Percentiles rank a stretch among this genome's conserved stretches.
Evolutionary conservation across 352 stramenopile genomes (phyloP).

Genomic region (Phytophthora lateralis): DNA sequence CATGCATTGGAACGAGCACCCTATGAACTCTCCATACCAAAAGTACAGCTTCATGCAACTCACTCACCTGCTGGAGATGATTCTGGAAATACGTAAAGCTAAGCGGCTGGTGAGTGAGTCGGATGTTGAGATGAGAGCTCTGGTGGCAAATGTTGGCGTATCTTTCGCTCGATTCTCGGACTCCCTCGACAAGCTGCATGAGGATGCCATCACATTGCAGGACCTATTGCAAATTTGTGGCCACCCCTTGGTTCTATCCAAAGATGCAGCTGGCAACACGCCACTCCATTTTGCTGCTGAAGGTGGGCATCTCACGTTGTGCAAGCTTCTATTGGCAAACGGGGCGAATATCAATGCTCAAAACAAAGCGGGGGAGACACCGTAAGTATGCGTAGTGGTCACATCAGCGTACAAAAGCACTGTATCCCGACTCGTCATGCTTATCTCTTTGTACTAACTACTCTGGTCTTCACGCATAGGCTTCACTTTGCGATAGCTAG

Average conservation of each 20-base stretch:
- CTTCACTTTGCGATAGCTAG: constrained; percentile 86
- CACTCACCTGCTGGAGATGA: constrained; percentile 45
- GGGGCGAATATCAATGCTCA: constrained; percentile 80
- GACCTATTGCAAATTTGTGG: constrained; percentile 76
- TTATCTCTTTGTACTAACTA: neutral
- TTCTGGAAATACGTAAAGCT: constrained; percentile 56
- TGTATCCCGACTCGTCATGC: neutral
- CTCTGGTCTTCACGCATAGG: constrained; percentile 25
- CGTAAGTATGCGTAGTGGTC: constrained; percentile 36
- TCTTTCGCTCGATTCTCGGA: constrained; percentile 70
- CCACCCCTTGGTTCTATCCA: constrained; percentile 67
- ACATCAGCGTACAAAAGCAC: neutral
- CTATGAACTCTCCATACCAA: constrained; percentile 66
- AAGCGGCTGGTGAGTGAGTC: constrained; percentile 67
- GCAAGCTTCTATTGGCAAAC: constrained; percentile 60
- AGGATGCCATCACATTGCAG: constrained; percentile 55
- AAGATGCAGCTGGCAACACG: constrained; percentile 71
- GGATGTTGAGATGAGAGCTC: constrained; percentile 54
- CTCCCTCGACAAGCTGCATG: constrained; percentile 65
- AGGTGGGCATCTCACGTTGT: constrained; percentile 72
- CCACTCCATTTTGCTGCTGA: constrained; percentile 81
- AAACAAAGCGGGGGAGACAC: constrained; percentile 79
- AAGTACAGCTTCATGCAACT: constrained; percentile 69
- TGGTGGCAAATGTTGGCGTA: constrained; percentile 60
- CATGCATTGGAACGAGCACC: constrained; percentile 57